Evolutionary conservation across 202 grass and related monocot species (phyloP).

Genomic region (Musa balbisiana): DNA sequence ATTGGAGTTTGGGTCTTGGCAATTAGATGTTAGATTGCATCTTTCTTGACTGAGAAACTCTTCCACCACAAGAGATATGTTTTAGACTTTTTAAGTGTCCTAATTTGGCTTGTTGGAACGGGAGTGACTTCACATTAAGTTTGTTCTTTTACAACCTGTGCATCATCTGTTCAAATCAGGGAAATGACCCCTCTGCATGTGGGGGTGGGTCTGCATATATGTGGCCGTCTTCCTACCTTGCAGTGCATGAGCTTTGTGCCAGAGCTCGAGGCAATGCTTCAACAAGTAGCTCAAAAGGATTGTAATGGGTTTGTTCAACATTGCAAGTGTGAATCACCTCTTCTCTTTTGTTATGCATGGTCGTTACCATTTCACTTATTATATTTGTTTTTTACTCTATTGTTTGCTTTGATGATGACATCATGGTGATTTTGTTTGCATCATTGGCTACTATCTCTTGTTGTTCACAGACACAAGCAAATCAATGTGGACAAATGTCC

Average conservation of each 20-base stretch:
- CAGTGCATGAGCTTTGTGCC: too few relatives aligned
- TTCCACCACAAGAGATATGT: too few relatives aligned
- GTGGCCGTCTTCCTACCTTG: not conserved
- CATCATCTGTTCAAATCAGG: too few relatives aligned
- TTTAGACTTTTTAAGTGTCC: too few relatives aligned
- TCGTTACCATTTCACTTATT: not conserved
- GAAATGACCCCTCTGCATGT: too few relatives aligned
- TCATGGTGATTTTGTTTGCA: slow-evolving; percentile 6
- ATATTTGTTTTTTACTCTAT: not conserved
- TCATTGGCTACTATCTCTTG: slow-evolving; percentile 18
- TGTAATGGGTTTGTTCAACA: not conserved
- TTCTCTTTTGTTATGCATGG: not conserved
- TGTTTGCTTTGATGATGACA: not conserved
- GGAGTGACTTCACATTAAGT: too few relatives aligned
- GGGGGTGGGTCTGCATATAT: too few relatives aligned
- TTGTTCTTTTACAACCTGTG: too few relatives aligned
- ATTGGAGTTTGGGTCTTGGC: too few relatives aligned
- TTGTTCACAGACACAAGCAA: slow-evolving; percentile 88
- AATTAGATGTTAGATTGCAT: too few relatives aligned
- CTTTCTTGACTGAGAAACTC: too few relatives aligned
- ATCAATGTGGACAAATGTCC: slow-evolving; percentile 99
- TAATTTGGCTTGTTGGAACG: too few relatives aligned
- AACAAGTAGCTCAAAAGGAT: not conserved
- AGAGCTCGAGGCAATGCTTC: not conserved
- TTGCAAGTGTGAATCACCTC: not conserved